Percentiles rank a stretch among this genome's conserved stretches.
Conservation (phyloP, 108 stramenopile genomes). For the Nannochloropsis salina region DNA sequence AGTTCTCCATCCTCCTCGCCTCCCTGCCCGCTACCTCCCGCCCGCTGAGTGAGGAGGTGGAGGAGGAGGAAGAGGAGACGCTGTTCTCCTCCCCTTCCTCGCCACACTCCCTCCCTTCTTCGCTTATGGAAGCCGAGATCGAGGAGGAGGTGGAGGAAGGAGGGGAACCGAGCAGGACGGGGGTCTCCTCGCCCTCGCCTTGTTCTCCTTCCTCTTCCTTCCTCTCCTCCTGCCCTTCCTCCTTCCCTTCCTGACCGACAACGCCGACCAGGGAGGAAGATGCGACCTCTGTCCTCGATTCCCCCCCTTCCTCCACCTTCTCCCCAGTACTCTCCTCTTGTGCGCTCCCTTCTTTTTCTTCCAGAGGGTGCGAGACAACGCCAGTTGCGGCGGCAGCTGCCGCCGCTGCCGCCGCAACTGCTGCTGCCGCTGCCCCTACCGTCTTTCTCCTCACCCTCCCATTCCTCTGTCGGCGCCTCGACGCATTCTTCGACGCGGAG, state of each 20-base stretch:
- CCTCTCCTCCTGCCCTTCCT: background rate
- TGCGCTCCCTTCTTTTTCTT: background rate
- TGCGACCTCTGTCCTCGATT: background rate
- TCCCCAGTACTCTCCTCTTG: background rate
- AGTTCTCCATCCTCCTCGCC: background rate
- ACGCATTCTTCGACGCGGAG: background rate
- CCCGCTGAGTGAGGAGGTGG: background rate
- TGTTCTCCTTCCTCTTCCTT: background rate
- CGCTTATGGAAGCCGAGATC: background rate
- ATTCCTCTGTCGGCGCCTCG: background rate
- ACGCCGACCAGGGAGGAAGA: background rate
- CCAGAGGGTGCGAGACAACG: no score
- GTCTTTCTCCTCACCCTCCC: background rate
- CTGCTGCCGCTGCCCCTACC: background rate
- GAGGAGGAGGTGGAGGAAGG: constrained; percentile 17
- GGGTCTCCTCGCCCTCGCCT: background rate
- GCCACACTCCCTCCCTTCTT: background rate
- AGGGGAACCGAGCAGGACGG: background rate
- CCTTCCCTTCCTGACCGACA: background rate
- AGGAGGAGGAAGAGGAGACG: background rate
- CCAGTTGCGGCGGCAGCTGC: no score
- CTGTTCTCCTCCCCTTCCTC: background rate
- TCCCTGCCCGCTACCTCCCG: background rate
- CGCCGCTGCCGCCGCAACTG: constrained; percentile 3
- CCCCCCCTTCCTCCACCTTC: background rate